Conservation (phyloP, 768 basidiomycete genomes). For the Tricholoma terreum region DNA sequence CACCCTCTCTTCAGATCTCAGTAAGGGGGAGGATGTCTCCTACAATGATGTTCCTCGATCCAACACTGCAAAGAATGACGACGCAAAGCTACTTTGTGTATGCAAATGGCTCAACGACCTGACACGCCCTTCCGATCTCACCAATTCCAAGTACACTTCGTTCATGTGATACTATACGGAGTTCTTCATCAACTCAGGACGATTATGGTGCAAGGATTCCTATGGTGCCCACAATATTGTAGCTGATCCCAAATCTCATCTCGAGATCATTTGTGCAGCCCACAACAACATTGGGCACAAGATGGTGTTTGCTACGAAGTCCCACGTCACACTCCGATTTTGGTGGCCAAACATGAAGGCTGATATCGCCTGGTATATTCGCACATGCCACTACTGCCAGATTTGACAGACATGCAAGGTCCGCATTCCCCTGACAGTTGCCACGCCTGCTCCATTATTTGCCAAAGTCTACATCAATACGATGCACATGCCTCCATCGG, state of each 20-base stretch:
- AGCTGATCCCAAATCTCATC: conserved; percentile 15
- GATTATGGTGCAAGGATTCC: conserved; percentile 19
- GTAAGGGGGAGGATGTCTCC: neutral
- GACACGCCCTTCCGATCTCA: neutral
- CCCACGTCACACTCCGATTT: conserved; percentile 12
- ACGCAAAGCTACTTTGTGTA: no score
- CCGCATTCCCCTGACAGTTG: conserved; percentile 20
- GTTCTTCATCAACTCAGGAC: conserved; percentile 14
- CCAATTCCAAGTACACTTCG: conserved; percentile 6
- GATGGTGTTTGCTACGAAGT: conserved; percentile 12
- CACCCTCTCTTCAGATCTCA: neutral
- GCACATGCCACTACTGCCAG: conserved; percentile 40
- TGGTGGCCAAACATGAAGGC: conserved; percentile 28
- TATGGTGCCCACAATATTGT: conserved; percentile 18
- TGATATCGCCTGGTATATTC: conserved; percentile 29
- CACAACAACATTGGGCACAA: conserved; percentile 18
- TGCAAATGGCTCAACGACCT: no score
- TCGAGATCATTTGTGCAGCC: neutral
- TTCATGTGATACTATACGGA: conserved; percentile 12
- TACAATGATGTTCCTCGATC: neutral
- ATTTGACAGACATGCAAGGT: conserved; percentile 13
- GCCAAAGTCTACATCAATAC: conserved; percentile 33
- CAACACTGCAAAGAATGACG: no score
- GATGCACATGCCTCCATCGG: conserved; percentile 32
- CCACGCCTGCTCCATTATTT: conserved; percentile 22